These are phyloP conservation scores for Psidium guajava DNA, from an alignment of 345 rosid genomes.

Conservation along the genomic window DNA sequence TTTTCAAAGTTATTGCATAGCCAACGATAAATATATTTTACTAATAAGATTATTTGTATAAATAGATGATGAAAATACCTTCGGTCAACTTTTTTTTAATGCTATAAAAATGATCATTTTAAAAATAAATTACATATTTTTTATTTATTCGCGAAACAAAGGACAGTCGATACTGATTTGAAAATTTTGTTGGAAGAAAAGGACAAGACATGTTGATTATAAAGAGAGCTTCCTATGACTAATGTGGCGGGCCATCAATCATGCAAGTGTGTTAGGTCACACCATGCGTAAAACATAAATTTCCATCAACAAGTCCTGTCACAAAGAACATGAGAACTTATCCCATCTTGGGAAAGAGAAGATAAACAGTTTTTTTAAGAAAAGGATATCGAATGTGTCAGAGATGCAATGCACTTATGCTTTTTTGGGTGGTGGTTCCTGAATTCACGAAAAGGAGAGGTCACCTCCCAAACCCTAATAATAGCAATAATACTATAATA, in stretches of 20 bases:
- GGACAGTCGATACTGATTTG: too few relatives aligned
- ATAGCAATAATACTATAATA: neutral
- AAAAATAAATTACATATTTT: too few relatives aligned
- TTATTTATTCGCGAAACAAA: too few relatives aligned
- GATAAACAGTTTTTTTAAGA: constrained; percentile 1
- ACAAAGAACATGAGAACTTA: constrained; percentile 65
- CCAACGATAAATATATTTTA: too few relatives aligned
- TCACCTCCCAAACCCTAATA: neutral
- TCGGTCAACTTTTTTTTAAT: too few relatives aligned
- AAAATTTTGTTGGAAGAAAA: neutral
- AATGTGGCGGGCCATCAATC: neutral
- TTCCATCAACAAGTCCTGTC: constrained; percentile 16
- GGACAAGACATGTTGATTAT: neutral
- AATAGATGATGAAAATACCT: too few relatives aligned
- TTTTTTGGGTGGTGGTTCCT: constrained; percentile 6
- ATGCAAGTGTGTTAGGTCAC: neutral
- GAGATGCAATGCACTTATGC: constrained; percentile 54
- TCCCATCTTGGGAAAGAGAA: constrained; percentile 18
- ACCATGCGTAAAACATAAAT: neutral
- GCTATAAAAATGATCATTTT: too few relatives aligned
- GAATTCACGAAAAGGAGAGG: neutral
- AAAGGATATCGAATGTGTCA: constrained; percentile 50
- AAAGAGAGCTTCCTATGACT: neutral
- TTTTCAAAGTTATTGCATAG: too few relatives aligned
- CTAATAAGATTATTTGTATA: too few relatives aligned